phyloP scores from a whole-genome alignment of 805 yeast species.

The Groenewaldozyma salmanticensis region DNA sequence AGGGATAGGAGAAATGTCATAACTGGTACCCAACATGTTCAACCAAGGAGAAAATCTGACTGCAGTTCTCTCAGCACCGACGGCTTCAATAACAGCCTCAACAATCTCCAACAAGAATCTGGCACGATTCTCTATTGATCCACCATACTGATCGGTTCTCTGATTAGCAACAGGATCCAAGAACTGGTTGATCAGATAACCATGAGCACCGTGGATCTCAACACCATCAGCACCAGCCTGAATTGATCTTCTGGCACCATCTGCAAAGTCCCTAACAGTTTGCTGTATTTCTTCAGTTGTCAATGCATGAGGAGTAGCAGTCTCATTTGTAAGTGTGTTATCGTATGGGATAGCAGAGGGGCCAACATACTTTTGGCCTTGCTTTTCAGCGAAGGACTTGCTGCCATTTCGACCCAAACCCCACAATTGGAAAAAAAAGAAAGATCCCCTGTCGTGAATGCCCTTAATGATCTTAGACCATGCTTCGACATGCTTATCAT shows the following conservation, averaged over 20 bases:
- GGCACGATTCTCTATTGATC: conserved; percentile 49
- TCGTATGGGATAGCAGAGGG: conserved; percentile 7
- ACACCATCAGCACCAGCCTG: conserved; percentile 53
- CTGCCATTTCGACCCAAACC: conserved; percentile 34
- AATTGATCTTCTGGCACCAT: conserved; percentile 44
- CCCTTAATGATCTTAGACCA: conserved; percentile 47
- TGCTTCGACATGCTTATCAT: conserved; percentile 75
- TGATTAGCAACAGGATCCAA: conserved; percentile 35
- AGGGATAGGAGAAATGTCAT: conserved; percentile 26
- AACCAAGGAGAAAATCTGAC: conserved; percentile 30
- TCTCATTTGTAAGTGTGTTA: conserved; percentile 5
- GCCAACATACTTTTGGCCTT: conserved; percentile 9
- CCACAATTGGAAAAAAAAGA: conserved; percentile 34
- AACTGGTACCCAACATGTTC: conserved; percentile 23
- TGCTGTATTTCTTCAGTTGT: conserved; percentile 35
- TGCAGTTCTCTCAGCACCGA: conserved; percentile 43
- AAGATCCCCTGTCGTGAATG: conserved; percentile 34
- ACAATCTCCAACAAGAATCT: conserved; percentile 42
- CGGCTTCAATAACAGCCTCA: conserved; percentile 39
- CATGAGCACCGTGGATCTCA: conserved; percentile 58
- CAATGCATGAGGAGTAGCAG: conserved; percentile 33
- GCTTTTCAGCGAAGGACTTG: neutral
- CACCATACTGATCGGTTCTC: conserved; percentile 56
- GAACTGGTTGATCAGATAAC: conserved; percentile 43
- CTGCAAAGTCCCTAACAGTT: conserved; percentile 36